Evolutionary conservation across 1,284 basidiomycete species (phyloP), one percentile per base, ranked within the genome.

Genomic region (Anthracocystis walkeri): DNA sequence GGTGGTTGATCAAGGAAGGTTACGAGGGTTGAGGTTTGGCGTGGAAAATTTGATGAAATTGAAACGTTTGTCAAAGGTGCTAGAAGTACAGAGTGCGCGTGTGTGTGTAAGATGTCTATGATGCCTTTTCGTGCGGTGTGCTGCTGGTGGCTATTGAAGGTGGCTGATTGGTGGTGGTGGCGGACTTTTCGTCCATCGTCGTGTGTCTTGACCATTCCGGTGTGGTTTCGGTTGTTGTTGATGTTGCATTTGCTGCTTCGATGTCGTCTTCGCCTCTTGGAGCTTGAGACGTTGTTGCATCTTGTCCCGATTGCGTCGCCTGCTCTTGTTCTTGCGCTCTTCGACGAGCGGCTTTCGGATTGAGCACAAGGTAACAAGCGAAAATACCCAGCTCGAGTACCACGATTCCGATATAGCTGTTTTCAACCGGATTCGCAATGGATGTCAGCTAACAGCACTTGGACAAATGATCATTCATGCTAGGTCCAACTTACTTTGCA

Each of bases 301-400:
- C 40, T 2, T 52, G 31, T 14, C 38, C 31, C 1, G 4, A 10
- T 11, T 58, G 16, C 31, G 31, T 5, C 25, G 46, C 16, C 8
- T 21, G 35, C 35, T 58, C 25, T 42, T 45, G 23, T 14, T 63
- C 53, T 25, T 52, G 29, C n/a, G 41, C 4, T 3, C 53, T 40
- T 12, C 42, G 14, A 10, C 58, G 50, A 82, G 5, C 85, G 79
- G 64, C 69, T 18, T 50, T 58, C 0, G 91, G 91, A 75, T 92
- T 92, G 52, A 92, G 87, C 38, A 92, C 87, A 23, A 89, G 65
- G 0, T 90, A 90, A 1, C 89, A 87, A 7, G 90, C 46, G 20
- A 92, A 80, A 42, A 92, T 88, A 2, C 89, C 78, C 2, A 75
- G n/a, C 84, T 87, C 67, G 57, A 91, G 90, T 44, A 90, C 86